These are phyloP conservation scores for Rhizopogon hawkerae DNA, from an alignment of 1,284 basidiomycete genomes.

Conservation along the genomic window DNA sequence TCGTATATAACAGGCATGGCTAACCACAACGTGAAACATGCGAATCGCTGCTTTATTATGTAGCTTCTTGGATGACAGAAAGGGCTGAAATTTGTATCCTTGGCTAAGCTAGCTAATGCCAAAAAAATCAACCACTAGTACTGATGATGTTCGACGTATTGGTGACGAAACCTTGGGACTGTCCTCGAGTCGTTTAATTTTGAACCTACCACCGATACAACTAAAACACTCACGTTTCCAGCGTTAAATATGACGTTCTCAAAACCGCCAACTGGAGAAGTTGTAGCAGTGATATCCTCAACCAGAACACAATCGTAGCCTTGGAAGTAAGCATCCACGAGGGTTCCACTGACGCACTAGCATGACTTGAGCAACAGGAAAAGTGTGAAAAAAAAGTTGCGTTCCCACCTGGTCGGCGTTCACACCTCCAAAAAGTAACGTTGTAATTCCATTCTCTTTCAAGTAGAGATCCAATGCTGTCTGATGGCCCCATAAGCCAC, in stretches of 20 bases:
- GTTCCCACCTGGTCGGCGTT: constrained; percentile 54
- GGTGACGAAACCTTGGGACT: constrained; percentile 58
- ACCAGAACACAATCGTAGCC: constrained; percentile 58
- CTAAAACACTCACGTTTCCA: constrained; percentile 35
- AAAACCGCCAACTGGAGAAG: constrained; percentile 50
- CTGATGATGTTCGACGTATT: constrained; percentile 36
- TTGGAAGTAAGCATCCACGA: constrained; percentile 54
- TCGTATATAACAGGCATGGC: too few species aligned
- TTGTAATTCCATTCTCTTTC: constrained; percentile 53
- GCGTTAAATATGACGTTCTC: constrained; percentile 54
- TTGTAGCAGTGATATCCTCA: constrained; percentile 52
- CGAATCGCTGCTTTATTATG: too few species aligned
- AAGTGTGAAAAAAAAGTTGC: neutral
- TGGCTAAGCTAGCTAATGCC: neutral
- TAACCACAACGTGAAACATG: neutral
- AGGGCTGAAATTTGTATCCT: neutral
- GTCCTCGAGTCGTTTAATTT: constrained; percentile 7
- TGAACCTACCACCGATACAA: neutral
- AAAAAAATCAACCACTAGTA: constrained; percentile 5
- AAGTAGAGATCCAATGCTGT: constrained; percentile 52
- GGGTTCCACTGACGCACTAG: constrained; percentile 58
- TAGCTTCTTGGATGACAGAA: neutral
- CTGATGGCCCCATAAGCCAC: constrained; percentile 58
- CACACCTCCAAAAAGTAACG: constrained; percentile 56
- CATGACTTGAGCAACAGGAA: neutral